These are phyloP conservation scores for Verticillium nubilum DNA, from an alignment of 2,329 filamentous ascomycete species.

Conservation along the genomic window DNA sequence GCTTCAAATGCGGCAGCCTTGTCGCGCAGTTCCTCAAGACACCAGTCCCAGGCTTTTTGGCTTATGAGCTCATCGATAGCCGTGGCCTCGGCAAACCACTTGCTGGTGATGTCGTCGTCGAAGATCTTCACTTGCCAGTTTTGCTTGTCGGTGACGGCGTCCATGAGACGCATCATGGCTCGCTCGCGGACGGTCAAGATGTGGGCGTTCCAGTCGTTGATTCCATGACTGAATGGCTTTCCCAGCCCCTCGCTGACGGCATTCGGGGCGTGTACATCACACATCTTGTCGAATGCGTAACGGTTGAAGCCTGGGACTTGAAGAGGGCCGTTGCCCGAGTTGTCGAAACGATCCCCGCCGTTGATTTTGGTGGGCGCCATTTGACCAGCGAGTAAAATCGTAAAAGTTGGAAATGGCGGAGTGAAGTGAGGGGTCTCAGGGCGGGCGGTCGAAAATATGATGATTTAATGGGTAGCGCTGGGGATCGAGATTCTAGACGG, in stretches of 20 bases:
- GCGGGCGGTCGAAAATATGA: too few relatives aligned
- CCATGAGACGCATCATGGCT: constrained; percentile 20
- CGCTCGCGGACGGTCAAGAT: constrained; percentile 10
- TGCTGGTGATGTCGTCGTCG: constrained; percentile 16
- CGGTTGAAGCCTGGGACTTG: neutral
- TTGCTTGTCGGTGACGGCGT: constrained; percentile 20
- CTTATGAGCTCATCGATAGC: neutral
- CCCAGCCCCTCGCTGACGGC: neutral
- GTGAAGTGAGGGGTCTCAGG: too few relatives aligned
- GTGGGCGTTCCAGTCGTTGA: constrained; percentile 1
- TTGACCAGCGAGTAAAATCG: too few relatives aligned
- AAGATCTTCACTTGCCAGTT: constrained; percentile 20
- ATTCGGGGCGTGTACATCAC: too few relatives aligned
- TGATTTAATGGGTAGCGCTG: neutral
- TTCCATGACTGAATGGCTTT: neutral
- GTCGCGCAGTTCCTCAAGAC: constrained; percentile 23
- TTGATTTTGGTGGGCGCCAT: neutral
- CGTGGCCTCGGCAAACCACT: constrained; percentile 14
- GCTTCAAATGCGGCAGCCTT: constrained; percentile 27
- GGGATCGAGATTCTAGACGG: neutral
- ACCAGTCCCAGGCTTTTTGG: constrained; percentile 12
- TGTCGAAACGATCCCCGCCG: neutral
- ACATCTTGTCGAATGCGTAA: neutral
- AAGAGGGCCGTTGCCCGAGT: neutral
- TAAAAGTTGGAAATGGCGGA: too few relatives aligned